Evolutionary conservation across 208 protist species (phyloP), one percentile per base, ranked within the genome.

Genomic region (Entamoeba invadens): DNA sequence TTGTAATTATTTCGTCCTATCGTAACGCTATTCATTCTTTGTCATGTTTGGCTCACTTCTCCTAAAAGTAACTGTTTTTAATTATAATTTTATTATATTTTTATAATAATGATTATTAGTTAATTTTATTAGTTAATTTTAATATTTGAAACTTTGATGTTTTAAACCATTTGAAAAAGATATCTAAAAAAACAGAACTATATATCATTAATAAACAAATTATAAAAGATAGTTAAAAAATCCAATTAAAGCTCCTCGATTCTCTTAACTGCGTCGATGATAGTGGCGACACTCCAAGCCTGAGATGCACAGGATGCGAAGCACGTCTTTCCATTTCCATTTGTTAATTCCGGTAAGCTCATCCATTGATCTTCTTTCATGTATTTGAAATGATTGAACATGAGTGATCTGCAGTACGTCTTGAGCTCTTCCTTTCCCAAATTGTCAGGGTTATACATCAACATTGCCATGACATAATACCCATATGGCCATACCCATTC

Each of bases 331-430:
- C 94, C 95, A 45, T 95, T 45, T 10, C 42, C 91, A 25, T 96
- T 87, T 14, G 38, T 44, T n/a, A 96, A 46, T 92, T 96, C 95
- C 25, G 94, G 44, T 44, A 95, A n/a, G 31, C 72, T 44, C 68
- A 44, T 44, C 38, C 25, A 44, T 38, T n/a, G 38, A 72, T 93
- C 21, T 31, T 38, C 3, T 50, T 91, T n/a, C 1, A 93, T 8
- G 0, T 44, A 44, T 1, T 25, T 18, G 16, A 21, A 38, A 92
- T 5, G 38, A 92, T n/a, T 31, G 4, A 8, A 21, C 0, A 42
- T 31, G 44, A 31, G 45, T 92, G 94, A n/a, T 12, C 68, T 25
- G 93, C 38, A 35, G 72, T 35, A 4, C 8, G 8, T 45, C 45
- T 91, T 4, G 14, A 68, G 25, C 14, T 68, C 50, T 35, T 35